Percentiles rank a stretch among this genome's conserved stretches.
phyloP scores from a whole-genome alignment of 2,329 filamentous ascomycete species.

The Pochonia chlamydosporia region DNA sequence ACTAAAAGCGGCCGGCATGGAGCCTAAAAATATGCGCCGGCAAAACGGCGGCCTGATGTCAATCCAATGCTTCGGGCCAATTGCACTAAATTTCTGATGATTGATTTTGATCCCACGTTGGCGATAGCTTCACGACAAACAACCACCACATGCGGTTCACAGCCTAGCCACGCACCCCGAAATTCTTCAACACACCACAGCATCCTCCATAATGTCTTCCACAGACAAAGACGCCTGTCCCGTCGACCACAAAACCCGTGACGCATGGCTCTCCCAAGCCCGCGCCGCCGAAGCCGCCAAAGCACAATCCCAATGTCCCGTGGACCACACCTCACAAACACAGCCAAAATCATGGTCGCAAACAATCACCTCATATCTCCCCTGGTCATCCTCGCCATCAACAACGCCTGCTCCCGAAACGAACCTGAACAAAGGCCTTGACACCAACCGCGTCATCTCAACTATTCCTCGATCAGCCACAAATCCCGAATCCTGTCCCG shows the following conservation, averaged over 20 bases:
- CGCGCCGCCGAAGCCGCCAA: conserved; percentile 40
- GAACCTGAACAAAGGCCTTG: conserved; percentile 37
- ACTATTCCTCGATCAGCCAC: conserved; percentile 64
- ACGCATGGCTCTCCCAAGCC: conserved; percentile 76
- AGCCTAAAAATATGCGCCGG: conserved; percentile 3
- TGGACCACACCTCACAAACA: conserved; percentile 23
- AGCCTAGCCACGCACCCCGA: too few relatives aligned
- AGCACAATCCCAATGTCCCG: conserved; percentile 23
- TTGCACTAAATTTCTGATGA: conserved; percentile 7
- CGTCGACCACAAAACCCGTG: conserved; percentile 83
- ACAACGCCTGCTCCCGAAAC: conserved; percentile 11
- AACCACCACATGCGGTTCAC: background rate
- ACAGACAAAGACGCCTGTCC: conserved; percentile 55
- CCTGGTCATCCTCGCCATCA: conserved; percentile 30
- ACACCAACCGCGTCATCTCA: conserved; percentile 66
- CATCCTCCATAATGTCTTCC: conserved; percentile 3
- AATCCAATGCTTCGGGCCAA: too few relatives aligned
- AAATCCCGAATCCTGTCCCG: conserved; percentile 29
- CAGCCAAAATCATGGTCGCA: conserved; percentile 36
- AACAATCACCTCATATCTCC: conserved; percentile 34
- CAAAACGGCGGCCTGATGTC: conserved; percentile 11
- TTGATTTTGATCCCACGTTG: background rate
- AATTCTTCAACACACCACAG: background rate
- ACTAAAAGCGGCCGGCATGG: too few relatives aligned
- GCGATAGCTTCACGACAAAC: background rate